These are phyloP conservation scores for Zymoseptoria passerinii DNA, from an alignment of 2,329 filamentous ascomycete genomes.

Conservation along the genomic window DNA sequence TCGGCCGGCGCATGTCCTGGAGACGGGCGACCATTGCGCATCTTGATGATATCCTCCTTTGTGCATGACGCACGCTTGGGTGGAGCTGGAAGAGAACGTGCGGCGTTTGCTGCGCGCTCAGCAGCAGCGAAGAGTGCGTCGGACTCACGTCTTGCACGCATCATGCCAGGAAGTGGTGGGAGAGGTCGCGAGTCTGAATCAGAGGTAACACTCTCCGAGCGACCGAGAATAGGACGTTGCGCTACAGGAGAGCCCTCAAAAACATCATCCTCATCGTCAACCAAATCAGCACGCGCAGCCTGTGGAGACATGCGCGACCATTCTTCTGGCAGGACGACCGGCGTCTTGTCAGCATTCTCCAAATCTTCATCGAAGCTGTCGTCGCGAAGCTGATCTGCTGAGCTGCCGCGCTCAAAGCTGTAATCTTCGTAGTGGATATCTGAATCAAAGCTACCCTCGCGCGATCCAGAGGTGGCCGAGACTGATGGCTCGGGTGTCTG, in stretches of 20 bases:
- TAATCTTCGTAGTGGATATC: constrained; percentile 63
- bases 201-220: constrained; percentile 66
- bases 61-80: constrained; percentile 58
- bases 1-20: constrained; percentile 30
- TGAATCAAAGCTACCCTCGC: constrained; percentile 88
- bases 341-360: constrained; percentile 93
- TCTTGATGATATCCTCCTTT: constrained; percentile 70
- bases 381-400: constrained; percentile 38
- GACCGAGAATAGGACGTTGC: constrained; percentile 49
- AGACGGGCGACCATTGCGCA: constrained; percentile 32
- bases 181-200: constrained; percentile 77
- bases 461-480: constrained; percentile 78
- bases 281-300: constrained; percentile 48
- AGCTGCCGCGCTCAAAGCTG: constrained; percentile 51
- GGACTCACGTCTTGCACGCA: constrained; percentile 38
- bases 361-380: constrained; percentile 95
- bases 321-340: constrained; percentile 93
- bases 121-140: constrained; percentile 60
- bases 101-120: constrained; percentile 60
- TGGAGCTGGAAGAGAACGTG: constrained; percentile 63
- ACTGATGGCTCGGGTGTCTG: constrained; percentile 85
- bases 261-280: constrained; percentile 53
- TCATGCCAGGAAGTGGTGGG: constrained; percentile 69
- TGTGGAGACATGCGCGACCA: constrained; percentile 74
- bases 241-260: constrained; percentile 50